Evolutionary conservation across 352 stramenopile genomes (phyloP), one percentile per base, ranked within the genome.

Genomic region (Phytophthora hybrid): DNA sequence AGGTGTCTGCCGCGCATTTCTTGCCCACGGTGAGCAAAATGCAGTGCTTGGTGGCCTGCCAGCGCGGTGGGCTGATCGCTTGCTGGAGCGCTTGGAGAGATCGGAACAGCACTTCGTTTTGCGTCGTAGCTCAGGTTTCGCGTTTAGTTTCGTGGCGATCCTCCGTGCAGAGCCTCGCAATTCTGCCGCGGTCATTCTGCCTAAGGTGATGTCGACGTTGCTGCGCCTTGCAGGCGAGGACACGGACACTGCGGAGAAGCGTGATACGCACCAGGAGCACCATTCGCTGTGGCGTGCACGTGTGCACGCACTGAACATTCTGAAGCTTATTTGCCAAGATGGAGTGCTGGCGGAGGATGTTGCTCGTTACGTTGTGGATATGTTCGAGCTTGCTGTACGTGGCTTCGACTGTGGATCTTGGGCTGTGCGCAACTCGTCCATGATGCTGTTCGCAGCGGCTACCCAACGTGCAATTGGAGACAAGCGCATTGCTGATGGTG

Each of bases 261-360:
- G 77, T 31, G 66, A 83, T 18, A 68, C 66, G 10, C 71, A 82
- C 29, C 63, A 85, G 16, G 61, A 84, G 10, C 79, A 89, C 32
- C 87, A 94, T 66, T 74, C 81, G 56, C 67, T 85, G 44, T 94
- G 86, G 89, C 88, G 90, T 32, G 88, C 85, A 34, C 87, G 85
- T 23, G 90, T 98, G 23, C 91, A 97, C 49, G 86, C 90, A 16
- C 78, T 97, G 18, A 98, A 98, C 66, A 96, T 98, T 55, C 79
- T 98, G 53, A 96, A 97, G 73, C 78, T 97, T n/a, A 87, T 97
- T 59, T 95, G 89, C 34, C 84, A 97, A 69, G 93, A 98, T 69
- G 91, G 86, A 44, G 85, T 96, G 21, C 80, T 98, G 23, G 86
- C 90, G 5, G 88, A 96, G 53, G 93, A 98, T 57, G 81, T 97